These are phyloP conservation scores for Fusarium miscanthi DNA, from an alignment of 2,329 filamentous ascomycete genomes.

Conservation along the genomic window DNA sequence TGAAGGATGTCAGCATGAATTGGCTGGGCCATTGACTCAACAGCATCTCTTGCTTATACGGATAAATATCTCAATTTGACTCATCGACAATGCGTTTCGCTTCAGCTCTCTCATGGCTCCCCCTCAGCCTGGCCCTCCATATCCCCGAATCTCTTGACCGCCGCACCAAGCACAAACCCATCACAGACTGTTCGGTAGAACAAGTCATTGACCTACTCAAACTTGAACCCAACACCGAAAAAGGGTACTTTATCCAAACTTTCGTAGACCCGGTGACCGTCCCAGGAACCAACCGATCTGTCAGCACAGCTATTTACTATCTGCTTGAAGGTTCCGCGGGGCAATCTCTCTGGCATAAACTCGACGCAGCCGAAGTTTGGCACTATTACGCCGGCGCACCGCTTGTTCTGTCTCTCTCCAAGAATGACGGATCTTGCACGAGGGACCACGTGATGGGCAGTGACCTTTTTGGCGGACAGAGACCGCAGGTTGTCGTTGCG, in stretches of 20 bases:
- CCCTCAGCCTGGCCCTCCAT: background rate
- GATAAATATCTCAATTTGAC: fast-evolving
- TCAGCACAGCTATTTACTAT: slow-evolving; percentile 65
- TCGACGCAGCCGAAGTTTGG: slow-evolving; percentile 62
- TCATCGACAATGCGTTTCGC: background rate
- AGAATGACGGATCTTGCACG: slow-evolving; percentile 53
- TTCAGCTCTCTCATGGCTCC: background rate
- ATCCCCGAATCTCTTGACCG: slow-evolving; percentile 5
- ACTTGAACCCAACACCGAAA: slow-evolving; percentile 59
- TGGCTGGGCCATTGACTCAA: background rate
- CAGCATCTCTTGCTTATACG: fast-evolving
- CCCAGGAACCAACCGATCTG: slow-evolving; percentile 50
- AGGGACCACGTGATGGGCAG: slow-evolving; percentile 16
- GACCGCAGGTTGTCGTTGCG: slow-evolving; percentile 21
- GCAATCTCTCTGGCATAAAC: slow-evolving; percentile 61
- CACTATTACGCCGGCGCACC: slow-evolving; percentile 66
- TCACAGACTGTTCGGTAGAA: slow-evolving; percentile 46
- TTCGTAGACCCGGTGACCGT: slow-evolving; percentile 54
- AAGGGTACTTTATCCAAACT: slow-evolving; percentile 61
- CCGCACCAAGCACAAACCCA: background rate
- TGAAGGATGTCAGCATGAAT: background rate
- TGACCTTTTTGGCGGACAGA: slow-evolving; percentile 10
- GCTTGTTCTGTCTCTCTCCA: slow-evolving; percentile 57
- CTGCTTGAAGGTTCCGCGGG: slow-evolving; percentile 58
- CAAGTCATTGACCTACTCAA: slow-evolving; percentile 57